Evolutionary conservation across 2,329 filamentous ascomycete genomes (phyloP).

Genomic region (Taxawa tesnikishii): DNA sequence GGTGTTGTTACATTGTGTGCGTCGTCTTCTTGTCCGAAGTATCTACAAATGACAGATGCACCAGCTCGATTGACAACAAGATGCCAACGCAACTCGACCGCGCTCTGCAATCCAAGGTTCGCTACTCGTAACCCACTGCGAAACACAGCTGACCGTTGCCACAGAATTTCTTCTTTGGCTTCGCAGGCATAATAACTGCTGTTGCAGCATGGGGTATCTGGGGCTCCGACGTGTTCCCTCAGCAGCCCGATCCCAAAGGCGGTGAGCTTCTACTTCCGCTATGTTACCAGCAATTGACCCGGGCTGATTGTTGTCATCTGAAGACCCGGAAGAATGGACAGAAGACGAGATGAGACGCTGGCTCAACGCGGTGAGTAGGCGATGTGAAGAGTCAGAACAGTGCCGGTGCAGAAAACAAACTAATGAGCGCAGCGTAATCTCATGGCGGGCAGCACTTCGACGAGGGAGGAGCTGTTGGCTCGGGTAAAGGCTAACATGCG

Average conservation of each 20-base stretch:
- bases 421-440: slow-evolving; percentile 44
- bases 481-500: slow-evolving; percentile 58
- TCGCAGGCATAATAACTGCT: slow-evolving; percentile 69
- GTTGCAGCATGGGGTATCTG: slow-evolving; percentile 76
- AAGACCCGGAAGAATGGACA: slow-evolving; percentile 62
- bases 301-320: slow-evolving; percentile 4
- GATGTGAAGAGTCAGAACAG: no score
- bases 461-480: slow-evolving; percentile 52
- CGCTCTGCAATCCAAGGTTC: slow-evolving; percentile 31
- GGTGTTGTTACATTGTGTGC: no score
- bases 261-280: slow-evolving; percentile 34
- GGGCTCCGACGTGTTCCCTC: slow-evolving; percentile 74
- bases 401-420: background rate
- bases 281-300: slow-evolving; percentile 1
- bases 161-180: slow-evolving; percentile 43
- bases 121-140: slow-evolving; percentile 9
- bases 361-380: slow-evolving; percentile 58
- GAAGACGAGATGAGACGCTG: slow-evolving; percentile 67
- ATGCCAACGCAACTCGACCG: slow-evolving; percentile 40
- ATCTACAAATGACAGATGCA: background rate
- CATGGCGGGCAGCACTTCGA: slow-evolving; percentile 45
- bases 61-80: background rate
- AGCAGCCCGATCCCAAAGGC: slow-evolving; percentile 62
- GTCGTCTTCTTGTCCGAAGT: background rate
- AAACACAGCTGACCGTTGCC: slow-evolving; percentile 3